Base-by-base conservation (phyloP, 129 eudicot genomes). In the Silybum marianum region DNA sequence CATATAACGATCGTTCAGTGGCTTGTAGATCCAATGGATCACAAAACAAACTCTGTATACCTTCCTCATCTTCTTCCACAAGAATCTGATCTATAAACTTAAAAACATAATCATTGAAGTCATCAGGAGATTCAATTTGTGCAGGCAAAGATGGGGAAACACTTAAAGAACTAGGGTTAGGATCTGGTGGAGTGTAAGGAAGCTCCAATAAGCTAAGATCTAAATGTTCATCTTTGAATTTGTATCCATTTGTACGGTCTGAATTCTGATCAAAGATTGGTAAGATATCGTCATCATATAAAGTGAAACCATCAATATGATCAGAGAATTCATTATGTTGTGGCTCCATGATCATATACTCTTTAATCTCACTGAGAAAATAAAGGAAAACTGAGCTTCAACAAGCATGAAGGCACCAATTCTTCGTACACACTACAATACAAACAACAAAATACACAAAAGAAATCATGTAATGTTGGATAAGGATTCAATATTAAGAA, bases 41-140 rank as follows among this genome's bases (percentile, higher is more conserved):
- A 66, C 84, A 88, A 84, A 93, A 90, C 94, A 90, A 85, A 68
- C 90, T 86, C 5, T 90, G 94, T 72, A 86, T 88, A 4, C 86
- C 91, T 58, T 93, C 98, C 80, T 88, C 83, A 54, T 88, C 83
- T 84, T 93, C 98, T 88, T 91, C 98, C 80, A 93, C 75, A 22
- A 93, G 88, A 70, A 93, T 88, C 78, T 88, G 94, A 73, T 87
- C 86, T 28, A 93, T 89, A 79, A 76, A 93, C 79, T 88, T 84
- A 9, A 91, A 80, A 76, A 92, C 90, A 38, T 84, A 84, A 67
- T 93, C 98, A 67, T 83, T 83, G 80, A 85, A 85, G 18, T 91
- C 97, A 72, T 94, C 98, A 0, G 95, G 92, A 24, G 97, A 94
- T 68, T 87, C 88, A 22, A 75, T 78, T 30, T 85, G 90, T 3